Evolutionary conservation across 2,329 filamentous ascomycete genomes (phyloP).

Genomic region (Pseudopyricularia javanii): DNA sequence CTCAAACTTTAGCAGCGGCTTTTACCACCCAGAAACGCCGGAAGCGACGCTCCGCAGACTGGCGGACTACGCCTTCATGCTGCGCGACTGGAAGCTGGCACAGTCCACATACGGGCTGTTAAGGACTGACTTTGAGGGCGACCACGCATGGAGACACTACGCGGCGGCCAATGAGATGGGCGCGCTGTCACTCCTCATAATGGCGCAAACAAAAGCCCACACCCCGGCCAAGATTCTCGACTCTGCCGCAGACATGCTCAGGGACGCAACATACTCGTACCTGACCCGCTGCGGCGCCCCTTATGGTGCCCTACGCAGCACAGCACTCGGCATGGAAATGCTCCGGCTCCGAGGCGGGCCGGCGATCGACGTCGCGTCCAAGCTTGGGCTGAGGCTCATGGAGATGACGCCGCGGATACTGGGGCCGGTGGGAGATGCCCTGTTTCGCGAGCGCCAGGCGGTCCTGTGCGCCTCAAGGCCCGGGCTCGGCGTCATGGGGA

Average conservation of each 20-base stretch:
- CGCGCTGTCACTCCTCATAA: slow-evolving; percentile 69
- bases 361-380: slow-evolving; percentile 74
- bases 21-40: slow-evolving; percentile 70
- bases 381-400: slow-evolving; percentile 70
- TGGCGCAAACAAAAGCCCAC: slow-evolving; percentile 53
- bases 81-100: slow-evolving; percentile 89
- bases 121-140: slow-evolving; percentile 77
- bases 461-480: slow-evolving; percentile 69
- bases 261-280: slow-evolving; percentile 87
- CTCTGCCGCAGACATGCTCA: slow-evolving; percentile 73
- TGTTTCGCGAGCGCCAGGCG: slow-evolving; percentile 77
- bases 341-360: slow-evolving; percentile 68
- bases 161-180: slow-evolving; percentile 94
- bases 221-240: slow-evolving; percentile 35
- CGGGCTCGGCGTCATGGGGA: slow-evolving; percentile 51
- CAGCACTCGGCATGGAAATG: slow-evolving; percentile 67
- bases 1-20: slow-evolving; percentile 64
- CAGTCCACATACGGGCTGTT: slow-evolving; percentile 86
- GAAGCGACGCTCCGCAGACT: slow-evolving; percentile 90
- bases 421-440: slow-evolving; percentile 63
- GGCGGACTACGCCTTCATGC: slow-evolving; percentile 92
- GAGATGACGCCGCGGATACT: slow-evolving; percentile 57
- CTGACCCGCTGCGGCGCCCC: slow-evolving; percentile 69
- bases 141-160: slow-evolving; percentile 95
- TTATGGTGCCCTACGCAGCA: slow-evolving; percentile 68